A percentile compares a stretch with the other conserved stretches of the same genome.
These are phyloP conservation scores for Bassia scoparia DNA, from an alignment of 148 eudicot species.

Conservation along the genomic window DNA sequence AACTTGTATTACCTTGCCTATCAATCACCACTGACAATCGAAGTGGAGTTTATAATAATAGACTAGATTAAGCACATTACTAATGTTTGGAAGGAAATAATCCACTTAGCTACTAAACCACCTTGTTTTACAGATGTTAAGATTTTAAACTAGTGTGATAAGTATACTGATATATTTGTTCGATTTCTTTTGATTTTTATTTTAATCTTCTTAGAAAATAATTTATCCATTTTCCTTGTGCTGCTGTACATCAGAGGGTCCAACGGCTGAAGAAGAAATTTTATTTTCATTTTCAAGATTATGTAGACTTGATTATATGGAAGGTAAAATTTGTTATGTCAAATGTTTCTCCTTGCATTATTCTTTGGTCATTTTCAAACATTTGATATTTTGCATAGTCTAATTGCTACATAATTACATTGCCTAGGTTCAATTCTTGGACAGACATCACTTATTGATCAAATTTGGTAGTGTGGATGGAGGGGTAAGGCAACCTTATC, in stretches of 20 bases:
- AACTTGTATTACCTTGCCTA: no score
- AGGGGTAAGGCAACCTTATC: constrained; percentile 54
- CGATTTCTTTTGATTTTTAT: no score
- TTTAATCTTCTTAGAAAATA: constrained; percentile 2
- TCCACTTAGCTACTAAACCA: no score
- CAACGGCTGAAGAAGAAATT: constrained; percentile 94
- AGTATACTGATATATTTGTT: no score
- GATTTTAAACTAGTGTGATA: no score
- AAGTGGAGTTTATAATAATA: no score
- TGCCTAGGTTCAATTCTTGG: constrained; percentile 89
- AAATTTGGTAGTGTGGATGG: constrained; percentile 98
- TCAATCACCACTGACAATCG: no score
- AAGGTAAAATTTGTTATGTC: constrained; percentile 48
- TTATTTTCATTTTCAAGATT: constrained; percentile 89
- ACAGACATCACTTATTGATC: constrained; percentile 87
- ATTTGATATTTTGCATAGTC: neutral
- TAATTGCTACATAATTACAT: constrained; percentile 7
- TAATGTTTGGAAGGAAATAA: no score
- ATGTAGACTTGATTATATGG: constrained; percentile 87
- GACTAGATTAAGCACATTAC: no score
- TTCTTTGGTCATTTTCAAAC: neutral
- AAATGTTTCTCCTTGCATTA: neutral
- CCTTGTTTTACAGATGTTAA: no score
- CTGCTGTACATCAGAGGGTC: constrained; percentile 58
- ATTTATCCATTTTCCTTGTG: constrained; percentile 14